These are phyloP conservation scores for Psidium guajava DNA, from an alignment of 345 rosid genomes.

Conservation along the genomic window DNA sequence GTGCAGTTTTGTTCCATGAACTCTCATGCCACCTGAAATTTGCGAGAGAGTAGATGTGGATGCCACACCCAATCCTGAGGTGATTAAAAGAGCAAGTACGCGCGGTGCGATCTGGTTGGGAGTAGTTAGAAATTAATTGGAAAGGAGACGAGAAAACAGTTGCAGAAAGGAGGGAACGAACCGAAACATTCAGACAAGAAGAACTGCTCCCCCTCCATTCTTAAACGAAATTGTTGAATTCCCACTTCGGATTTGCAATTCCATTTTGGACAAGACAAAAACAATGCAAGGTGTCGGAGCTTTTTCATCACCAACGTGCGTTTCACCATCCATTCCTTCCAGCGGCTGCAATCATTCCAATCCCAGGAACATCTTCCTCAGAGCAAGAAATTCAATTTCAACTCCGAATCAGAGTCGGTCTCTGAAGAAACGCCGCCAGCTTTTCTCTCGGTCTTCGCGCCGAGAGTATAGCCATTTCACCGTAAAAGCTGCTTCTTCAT, in stretches of 20 bases:
- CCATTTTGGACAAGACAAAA: too few species aligned
- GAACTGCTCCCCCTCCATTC: neutral
- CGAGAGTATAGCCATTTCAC: neutral
- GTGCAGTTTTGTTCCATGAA: neutral
- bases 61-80: neutral
- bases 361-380: neutral
- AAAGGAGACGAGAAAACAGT: neutral
- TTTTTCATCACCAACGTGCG: neutral
- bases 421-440: neutral
- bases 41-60: neutral
- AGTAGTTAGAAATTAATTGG: neutral
- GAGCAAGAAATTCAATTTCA: neutral
- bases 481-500: neutral
- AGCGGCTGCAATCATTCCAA: neutral
- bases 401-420: neutral
- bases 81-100: neutral
- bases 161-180: neutral
- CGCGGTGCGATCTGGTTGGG: neutral
- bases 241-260: neutral
- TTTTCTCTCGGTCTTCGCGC: neutral
- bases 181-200: neutral
- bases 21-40: neutral
- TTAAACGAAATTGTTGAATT: neutral
- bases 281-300: neutral
- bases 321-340: neutral